Base-by-base conservation (phyloP, 2,329 filamentous ascomycete species). In the Diaporthe sp. region DNA sequence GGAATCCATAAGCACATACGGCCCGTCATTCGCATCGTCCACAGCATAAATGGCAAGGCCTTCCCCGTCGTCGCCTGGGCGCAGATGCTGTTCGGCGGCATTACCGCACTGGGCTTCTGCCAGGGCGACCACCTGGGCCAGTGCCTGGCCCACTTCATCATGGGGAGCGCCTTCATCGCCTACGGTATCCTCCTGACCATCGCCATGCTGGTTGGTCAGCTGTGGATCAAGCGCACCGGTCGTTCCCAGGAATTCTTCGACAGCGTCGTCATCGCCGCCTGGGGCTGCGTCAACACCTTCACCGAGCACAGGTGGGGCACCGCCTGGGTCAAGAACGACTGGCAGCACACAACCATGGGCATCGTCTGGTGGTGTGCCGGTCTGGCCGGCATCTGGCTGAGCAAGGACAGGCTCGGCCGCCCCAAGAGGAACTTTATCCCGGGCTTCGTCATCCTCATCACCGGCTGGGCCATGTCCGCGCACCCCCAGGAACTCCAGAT, bases 281-380 rank as follows among this genome's bases (percentile, higher is more conserved):
- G 97, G 97, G 97, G 96, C 44, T 97, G 95, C 81, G 93, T 99
- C 84, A 99, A 98, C 84, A 98, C 97, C 12, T 98, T 99, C 79
- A 99, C 97, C 25, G 97, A 98, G 84, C 97, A 99, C 82, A 91
- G 94, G 70, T 99, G 97, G 97, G 97, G 97, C 71, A 88, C 88
- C 1, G 89, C 91, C 0, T 99, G 97, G 97, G 95, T 94, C 70
- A 92, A 91, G 83, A 98, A 98, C 81, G 97, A 99, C 83, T 91
- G 98, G 85, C 96, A 99, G 83, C 97, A 99, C 83, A 99, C 97
- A 0, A 94, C 94, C n/a, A 98, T 99, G 96, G 97, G 97, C n/a
- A 91, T 99, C 76, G 92, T 99, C 69, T 99, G 97, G 97, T 99
- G 96, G 96, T 94, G 92, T 79, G 96, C 97, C 10, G 97, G 97